Base-by-base conservation (phyloP, 2,329 filamentous ascomycete genomes). In the Aplosporella prunicola region DNA sequence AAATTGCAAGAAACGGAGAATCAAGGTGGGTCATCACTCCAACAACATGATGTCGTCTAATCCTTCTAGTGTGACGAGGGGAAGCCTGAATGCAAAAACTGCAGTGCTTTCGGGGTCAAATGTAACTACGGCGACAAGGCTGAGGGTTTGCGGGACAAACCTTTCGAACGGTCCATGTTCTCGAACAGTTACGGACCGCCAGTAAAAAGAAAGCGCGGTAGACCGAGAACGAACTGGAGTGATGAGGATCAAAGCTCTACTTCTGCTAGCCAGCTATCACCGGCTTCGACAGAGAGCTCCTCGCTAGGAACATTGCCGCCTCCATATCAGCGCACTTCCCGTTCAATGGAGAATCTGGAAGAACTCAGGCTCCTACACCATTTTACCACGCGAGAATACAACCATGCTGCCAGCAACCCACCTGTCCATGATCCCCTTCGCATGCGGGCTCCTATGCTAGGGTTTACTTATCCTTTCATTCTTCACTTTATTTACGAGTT, bases 1-100 rank as follows among this genome's bases (percentile, higher is more conserved):
- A 9, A 38, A 43, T 17, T 51, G 49, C 35, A 51, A 51, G 33
- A 37, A 44, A 9, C 49, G 49, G 16, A 48, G 47, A 32, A 44
- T 50, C 39, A 51, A 51, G 48, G 48, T 45, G 41, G 13, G 7
- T 16, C 29, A 28, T 41, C 9, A 9, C 29, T 32, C 25, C 20
- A 9, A 20, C 16, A 24, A 22, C 14, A 40, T 30, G 9, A 16
- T 30, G n/a, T n/a, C 15, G 15, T 30, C 15, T 10, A 9, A 13
- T 25, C n/a, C 20, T 22, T 15, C 14, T 22, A 51, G 46, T 50
- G 49, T 22, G 45, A 51, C 40, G 47, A 51, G 32, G 38, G 27
- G 9, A 41, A 33, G 7, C 49, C 46, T 9, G 41, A 25, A 9
- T 51, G 49, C 41, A 26, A 35, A 29, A 50, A 49, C 25, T 51